Percentiles rank a stretch among this genome's conserved stretches.
Conservation (phyloP, 2,329 filamentous ascomycete species). For the Fusarium scirpi region DNA sequence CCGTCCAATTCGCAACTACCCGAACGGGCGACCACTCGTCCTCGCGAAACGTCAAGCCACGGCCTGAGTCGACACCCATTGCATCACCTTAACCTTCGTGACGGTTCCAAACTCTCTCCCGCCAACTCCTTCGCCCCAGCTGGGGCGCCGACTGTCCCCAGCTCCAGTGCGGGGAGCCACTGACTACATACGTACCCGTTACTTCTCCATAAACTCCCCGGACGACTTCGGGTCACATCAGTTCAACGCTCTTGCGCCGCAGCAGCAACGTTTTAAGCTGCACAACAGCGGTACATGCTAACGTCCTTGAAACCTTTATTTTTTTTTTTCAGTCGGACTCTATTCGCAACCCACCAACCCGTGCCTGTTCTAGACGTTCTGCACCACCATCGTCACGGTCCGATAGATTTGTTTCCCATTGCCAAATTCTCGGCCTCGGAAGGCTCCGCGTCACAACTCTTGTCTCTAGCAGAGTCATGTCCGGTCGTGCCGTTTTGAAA, state of each 20-base stretch:
- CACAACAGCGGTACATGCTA: slow-evolving; percentile 22
- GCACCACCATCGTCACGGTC: slow-evolving; percentile 8
- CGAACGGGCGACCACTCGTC: slow-evolving; percentile 8
- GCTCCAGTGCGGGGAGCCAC: slow-evolving; percentile 47
- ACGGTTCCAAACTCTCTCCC: slow-evolving; percentile 27
- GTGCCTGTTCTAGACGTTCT: slow-evolving; percentile 7
- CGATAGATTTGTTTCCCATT: slow-evolving; percentile 25
- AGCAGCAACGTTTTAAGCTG: slow-evolving; percentile 29
- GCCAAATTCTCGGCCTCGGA: slow-evolving; percentile 31
- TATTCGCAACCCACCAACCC: slow-evolving; percentile 2
- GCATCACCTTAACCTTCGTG: slow-evolving; percentile 9
- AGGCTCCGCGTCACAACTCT: slow-evolving; percentile 31
- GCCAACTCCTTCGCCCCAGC: slow-evolving; percentile 27
- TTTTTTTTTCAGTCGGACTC: slow-evolving; percentile 18
- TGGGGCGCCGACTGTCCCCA: slow-evolving; percentile 41
- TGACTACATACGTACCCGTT: slow-evolving; percentile 43
- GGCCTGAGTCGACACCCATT: slow-evolving; percentile 11
- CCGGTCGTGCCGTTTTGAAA: slow-evolving; percentile 47
- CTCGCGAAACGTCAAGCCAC: slow-evolving; percentile 3
- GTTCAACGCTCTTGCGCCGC: slow-evolving; percentile 35
- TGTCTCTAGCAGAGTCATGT: slow-evolving; percentile 47
- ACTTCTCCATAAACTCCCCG: slow-evolving; percentile 41
- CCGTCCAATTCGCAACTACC: slow-evolving; percentile 12
- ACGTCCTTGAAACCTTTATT: slow-evolving; percentile 25
- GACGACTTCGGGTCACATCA: slow-evolving; percentile 37